Percentiles rank a stretch among this genome's conserved stretches.
Evolutionary conservation across 208 protist species (phyloP).

Genomic region (Strigomonas oncopelti): DNA sequence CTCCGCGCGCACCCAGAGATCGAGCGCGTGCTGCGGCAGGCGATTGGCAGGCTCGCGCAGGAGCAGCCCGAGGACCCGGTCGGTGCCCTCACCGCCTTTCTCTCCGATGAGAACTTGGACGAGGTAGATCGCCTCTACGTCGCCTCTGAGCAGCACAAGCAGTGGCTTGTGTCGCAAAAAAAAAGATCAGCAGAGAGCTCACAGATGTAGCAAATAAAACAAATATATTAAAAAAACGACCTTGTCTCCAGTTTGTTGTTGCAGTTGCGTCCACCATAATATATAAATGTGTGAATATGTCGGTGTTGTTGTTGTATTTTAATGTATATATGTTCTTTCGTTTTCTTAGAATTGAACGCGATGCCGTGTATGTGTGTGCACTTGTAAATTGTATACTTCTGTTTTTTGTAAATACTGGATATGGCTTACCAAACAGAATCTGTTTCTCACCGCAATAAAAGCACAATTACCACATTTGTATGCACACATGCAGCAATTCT

Average conservation of each 20-base stretch:
- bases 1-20: slow-evolving; percentile 79
- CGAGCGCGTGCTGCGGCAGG: slow-evolving; percentile 47
- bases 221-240: too few species aligned
- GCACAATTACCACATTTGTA: too few species aligned
- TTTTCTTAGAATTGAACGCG: background rate
- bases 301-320: too few species aligned
- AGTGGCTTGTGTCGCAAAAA: background rate
- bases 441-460: too few species aligned
- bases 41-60: slow-evolving; percentile 46
- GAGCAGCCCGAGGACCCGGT: slow-evolving; percentile 57
- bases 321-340: too few species aligned
- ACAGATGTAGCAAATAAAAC: too few species aligned
- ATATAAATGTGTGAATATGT: too few species aligned
- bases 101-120: slow-evolving; percentile 27
- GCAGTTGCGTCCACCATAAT: too few species aligned
- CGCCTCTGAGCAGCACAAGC: background rate
- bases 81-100: slow-evolving; percentile 45
- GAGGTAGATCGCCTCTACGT: slow-evolving; percentile 3
- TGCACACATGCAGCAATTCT: too few species aligned
- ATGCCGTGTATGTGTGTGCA: background rate
- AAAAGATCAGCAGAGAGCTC: background rate
- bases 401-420: background rate
- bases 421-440: background rate
- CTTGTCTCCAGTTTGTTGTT: too few species aligned
- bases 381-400: background rate